Percentiles rank a stretch among this genome's conserved stretches.
Conservation (phyloP, 805 yeast genomes). For the Zygosaccharomyces siamensis region DNA sequence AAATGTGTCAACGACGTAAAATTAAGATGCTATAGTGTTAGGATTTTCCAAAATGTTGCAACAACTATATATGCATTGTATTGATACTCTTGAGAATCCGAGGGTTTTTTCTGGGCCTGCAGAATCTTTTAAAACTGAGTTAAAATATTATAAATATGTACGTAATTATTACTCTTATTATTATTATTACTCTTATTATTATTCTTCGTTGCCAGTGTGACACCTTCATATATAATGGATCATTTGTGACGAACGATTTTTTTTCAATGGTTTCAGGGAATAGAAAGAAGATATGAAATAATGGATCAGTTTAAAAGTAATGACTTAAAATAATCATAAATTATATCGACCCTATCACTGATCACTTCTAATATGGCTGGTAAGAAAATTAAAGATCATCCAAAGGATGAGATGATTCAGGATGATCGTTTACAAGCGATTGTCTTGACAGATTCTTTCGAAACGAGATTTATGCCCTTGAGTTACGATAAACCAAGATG, state of each 20-base stretch:
- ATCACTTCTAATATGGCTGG: constrained; percentile 21
- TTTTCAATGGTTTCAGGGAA: constrained; percentile 1
- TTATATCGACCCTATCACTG: too few relatives aligned
- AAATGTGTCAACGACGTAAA: neutral
- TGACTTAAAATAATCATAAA: too few relatives aligned
- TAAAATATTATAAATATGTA: too few relatives aligned
- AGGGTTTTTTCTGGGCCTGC: too few relatives aligned
- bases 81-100: too few relatives aligned
- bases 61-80: too few relatives aligned
- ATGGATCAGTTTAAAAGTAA: neutral
- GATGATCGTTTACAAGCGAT: constrained; percentile 87
- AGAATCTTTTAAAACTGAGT: too few relatives aligned
- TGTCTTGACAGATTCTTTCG: constrained; percentile 89
- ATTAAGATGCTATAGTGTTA: neutral
- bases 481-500: constrained; percentile 86
- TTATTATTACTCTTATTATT: neutral
- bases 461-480: constrained; percentile 88
- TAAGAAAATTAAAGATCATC: constrained; percentile 21
- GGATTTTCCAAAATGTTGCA: neutral
- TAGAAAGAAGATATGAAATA: constrained; percentile 2
- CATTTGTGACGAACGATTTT: constrained; percentile 1
- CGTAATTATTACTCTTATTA: neutral
- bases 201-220: neutral
- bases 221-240: neutral
- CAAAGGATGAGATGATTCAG: constrained; percentile 52